Percentiles rank a stretch among this genome's conserved stretches.
phyloP scores from a whole-genome alignment of 768 basidiomycete genomes.

The Boletus reticulatus region DNA sequence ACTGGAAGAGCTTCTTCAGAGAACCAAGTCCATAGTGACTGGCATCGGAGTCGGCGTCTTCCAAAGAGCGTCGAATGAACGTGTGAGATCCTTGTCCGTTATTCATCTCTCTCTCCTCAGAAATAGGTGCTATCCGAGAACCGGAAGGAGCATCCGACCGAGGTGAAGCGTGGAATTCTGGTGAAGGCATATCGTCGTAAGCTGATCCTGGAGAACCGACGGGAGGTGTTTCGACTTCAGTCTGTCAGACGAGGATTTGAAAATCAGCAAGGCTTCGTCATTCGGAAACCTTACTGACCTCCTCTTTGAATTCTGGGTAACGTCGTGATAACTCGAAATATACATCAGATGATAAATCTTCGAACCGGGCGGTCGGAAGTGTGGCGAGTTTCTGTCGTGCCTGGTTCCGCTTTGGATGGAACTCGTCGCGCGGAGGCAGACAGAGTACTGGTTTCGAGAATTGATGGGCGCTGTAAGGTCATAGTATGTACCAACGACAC shows the following conservation, averaged over 20 bases:
- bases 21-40: too few species aligned
- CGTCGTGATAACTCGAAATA: constrained; percentile 89
- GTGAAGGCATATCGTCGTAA: constrained; percentile 73
- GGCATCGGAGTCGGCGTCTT: constrained; percentile 35
- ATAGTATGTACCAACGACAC: constrained; percentile 17
- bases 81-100: constrained; percentile 57
- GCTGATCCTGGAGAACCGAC: constrained; percentile 52
- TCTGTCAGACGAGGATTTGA: constrained; percentile 10
- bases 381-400: constrained; percentile 97
- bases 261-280: background rate
- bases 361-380: constrained; percentile 82
- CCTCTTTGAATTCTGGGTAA: constrained; percentile 94
- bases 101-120: constrained; percentile 55
- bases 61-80: constrained; percentile 52
- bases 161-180: constrained; percentile 56
- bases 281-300: constrained; percentile 44
- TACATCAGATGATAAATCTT: constrained; percentile 94
- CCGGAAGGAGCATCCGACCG: constrained; percentile 41
- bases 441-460: constrained; percentile 64
- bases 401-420: constrained; percentile 98
- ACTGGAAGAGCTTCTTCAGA: too few species aligned
- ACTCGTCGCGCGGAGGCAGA: constrained; percentile 88
- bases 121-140: constrained; percentile 39
- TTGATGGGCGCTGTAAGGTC: constrained; percentile 8
- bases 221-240: constrained; percentile 21